Percentiles rank a stretch among this genome's conserved stretches.
phyloP scores from a whole-genome alignment of 352 stramenopile species.

The Globisporangium irregulare region DNA sequence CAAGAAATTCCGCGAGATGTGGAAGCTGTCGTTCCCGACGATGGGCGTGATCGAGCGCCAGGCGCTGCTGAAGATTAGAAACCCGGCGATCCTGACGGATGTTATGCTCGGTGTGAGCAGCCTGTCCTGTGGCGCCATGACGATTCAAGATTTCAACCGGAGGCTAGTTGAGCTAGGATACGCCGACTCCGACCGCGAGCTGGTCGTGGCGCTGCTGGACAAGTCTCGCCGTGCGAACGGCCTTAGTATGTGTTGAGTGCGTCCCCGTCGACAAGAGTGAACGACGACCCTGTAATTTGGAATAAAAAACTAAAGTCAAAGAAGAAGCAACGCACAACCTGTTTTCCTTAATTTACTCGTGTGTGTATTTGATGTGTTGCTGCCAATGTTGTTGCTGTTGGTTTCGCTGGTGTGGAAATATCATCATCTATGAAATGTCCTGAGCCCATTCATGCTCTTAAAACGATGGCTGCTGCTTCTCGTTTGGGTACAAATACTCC shows the following conservation, averaged over 20 bases:
- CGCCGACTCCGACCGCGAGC: slow-evolving; percentile 45
- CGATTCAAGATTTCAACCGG: slow-evolving; percentile 49
- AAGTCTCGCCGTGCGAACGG: slow-evolving; percentile 30
- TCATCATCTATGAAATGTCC: background rate
- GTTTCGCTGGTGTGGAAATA: background rate
- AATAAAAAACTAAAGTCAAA: slow-evolving; percentile 9
- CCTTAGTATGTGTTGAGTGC: slow-evolving; percentile 6
- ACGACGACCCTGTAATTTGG: slow-evolving; percentile 17
- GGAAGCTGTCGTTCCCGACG: slow-evolving; percentile 72
- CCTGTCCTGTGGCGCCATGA: slow-evolving; percentile 61
- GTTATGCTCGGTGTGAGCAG: slow-evolving; percentile 82
- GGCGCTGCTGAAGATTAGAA: slow-evolving; percentile 59
- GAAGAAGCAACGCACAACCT: background rate
- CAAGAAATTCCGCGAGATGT: slow-evolving; percentile 68
- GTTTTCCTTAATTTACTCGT: slow-evolving; percentile 8
- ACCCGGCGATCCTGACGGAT: slow-evolving; percentile 66
- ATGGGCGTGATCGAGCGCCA: slow-evolving; percentile 62
- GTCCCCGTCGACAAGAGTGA: background rate
- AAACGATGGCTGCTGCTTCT: slow-evolving; percentile 12
- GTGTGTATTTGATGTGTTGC: background rate
- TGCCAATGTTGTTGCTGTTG: background rate
- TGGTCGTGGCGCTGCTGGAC: slow-evolving; percentile 57
- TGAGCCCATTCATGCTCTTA: background rate
- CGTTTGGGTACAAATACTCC: slow-evolving; percentile 57
- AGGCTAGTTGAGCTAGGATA: slow-evolving; percentile 65